phyloP scores from a whole-genome alignment of 345 rosid species.

The Aethionema arabicum region DNA sequence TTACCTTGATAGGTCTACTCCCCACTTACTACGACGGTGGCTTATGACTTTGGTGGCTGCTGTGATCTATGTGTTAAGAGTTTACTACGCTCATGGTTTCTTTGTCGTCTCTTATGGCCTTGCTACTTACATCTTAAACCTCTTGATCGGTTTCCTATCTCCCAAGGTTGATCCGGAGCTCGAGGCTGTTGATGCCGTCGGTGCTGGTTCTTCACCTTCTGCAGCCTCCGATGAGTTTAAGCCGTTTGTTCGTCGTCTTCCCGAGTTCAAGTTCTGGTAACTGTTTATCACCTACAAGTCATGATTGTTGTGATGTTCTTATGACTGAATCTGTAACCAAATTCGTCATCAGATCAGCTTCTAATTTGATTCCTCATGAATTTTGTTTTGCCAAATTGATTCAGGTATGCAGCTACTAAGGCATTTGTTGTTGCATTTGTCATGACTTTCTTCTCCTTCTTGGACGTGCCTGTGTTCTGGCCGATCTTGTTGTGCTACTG shows the following conservation, averaged over 20 bases:
- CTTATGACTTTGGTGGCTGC: constrained; percentile 56
- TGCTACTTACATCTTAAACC: constrained; percentile 74
- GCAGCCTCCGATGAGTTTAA: constrained; percentile 59
- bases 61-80: constrained; percentile 52
- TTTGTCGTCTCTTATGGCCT: constrained; percentile 62
- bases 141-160: constrained; percentile 73
- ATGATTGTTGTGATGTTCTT: neutral
- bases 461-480: constrained; percentile 92
- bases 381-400: constrained; percentile 8
- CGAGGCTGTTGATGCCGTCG: constrained; percentile 54
- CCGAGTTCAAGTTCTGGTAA: constrained; percentile 84
- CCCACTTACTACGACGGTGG: constrained; percentile 51
- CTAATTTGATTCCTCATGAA: constrained; percentile 1
- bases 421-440: constrained; percentile 70
- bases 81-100: constrained; percentile 60
- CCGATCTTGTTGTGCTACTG: constrained; percentile 74
- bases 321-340: neutral
- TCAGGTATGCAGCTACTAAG: constrained; percentile 71
- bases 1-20: constrained; percentile 49
- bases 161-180: constrained; percentile 80
- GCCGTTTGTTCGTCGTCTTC: constrained; percentile 82
- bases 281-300: neutral
- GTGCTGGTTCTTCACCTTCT: constrained; percentile 50
- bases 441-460: constrained; percentile 67
- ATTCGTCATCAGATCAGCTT: neutral